Base-by-base conservation (phyloP, 129 eudicot species). In the Arctium minus region DNA sequence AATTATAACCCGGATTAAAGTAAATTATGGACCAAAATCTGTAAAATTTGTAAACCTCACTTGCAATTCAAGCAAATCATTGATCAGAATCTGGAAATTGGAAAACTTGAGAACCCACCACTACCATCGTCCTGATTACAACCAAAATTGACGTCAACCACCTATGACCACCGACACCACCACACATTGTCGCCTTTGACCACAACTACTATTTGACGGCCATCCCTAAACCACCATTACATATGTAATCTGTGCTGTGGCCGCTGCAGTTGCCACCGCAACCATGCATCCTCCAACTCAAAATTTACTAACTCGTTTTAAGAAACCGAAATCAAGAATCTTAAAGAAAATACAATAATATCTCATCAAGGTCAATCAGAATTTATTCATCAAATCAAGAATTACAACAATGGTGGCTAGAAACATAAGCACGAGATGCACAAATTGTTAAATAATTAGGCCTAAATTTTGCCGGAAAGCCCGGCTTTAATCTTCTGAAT, bases 401-500 rank as follows among this genome's bases (percentile, higher is more conserved):
- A 10, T 32, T 67, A 67, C 12, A 18, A 60, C 68, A 60, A 60
- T 60, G 68, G 68, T 60, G 68, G 2, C 1, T 60, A 60, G 68
- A n/a, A 56, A 60, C 68, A 5, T 60, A 60, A n/a, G 68, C 68
- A 60, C 0, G 22, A 17, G 68, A 60, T n/a, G 3, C 62, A 65
- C 17, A 79, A 42, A 79, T 69, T 42, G 5, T 40, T 17, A 1
- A 17, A 42, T 8, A 40, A 42, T 30, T 12, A 30, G 64, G 9
- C 79, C 48, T 30, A 75, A 33, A 32, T 15, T 44, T 70, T 40
- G 1, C 53, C 35, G 13, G 67, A 31, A 56, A 86, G 60, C n/a
- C 88, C 88, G 2, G 69, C 77, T 80, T 86, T 81, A 32, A 76
- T 81, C 82, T 81, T 86, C 74, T 76, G 82, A 76, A 86, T 71